These are phyloP conservation scores for Botrytis tulipae DNA, from an alignment of 2,329 filamentous ascomycete genomes.

Conservation along the genomic window DNA sequence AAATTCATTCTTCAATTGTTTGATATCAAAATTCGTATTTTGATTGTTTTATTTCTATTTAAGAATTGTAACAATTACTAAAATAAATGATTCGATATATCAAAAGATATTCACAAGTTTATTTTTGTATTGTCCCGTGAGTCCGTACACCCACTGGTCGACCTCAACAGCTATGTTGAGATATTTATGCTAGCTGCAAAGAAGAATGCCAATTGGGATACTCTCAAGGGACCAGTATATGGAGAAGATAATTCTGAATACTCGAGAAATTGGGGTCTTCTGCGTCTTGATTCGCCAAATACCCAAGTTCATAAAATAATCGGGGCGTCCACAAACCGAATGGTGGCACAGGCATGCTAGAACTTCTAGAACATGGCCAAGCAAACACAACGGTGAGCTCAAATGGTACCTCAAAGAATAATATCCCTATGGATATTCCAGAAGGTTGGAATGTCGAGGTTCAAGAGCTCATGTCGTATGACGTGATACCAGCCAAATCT, in stretches of 20 bases:
- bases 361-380: too few species aligned
- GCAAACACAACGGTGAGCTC: neutral
- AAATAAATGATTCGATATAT: too few species aligned
- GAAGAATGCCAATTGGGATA: neutral
- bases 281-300: neutral
- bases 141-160: too few species aligned
- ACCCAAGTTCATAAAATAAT: neutral
- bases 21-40: too few species aligned
- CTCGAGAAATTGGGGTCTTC: neutral
- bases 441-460: neutral
- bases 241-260: neutral
- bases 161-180: neutral
- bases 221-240: neutral
- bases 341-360: neutral
- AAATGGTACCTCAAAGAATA: neutral
- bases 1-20: too few species aligned
- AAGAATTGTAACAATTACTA: too few species aligned
- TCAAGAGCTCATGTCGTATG: neutral
- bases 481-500: too few species aligned
- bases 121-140: too few species aligned
- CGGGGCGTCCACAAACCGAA: too few species aligned
- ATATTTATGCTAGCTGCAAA: neutral
- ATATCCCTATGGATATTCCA: neutral
- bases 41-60: too few species aligned
- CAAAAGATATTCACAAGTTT: too few species aligned